phyloP scores from a whole-genome alignment of 2,329 filamentous ascomycete species.

The Penicillium sp. region DNA sequence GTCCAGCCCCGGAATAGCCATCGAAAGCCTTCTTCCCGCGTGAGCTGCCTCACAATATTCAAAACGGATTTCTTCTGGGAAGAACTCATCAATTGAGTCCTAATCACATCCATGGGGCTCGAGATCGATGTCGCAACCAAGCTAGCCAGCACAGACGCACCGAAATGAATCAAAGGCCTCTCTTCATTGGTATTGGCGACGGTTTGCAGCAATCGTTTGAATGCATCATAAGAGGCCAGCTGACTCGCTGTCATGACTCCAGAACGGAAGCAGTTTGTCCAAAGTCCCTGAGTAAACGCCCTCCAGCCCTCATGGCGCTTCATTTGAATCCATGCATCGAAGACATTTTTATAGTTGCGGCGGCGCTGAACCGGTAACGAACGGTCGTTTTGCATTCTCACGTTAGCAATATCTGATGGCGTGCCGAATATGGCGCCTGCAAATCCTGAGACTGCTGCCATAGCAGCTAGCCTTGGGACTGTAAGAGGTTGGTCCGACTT shows the following conservation, averaged over 20 bases:
- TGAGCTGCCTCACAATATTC: conserved; percentile 65
- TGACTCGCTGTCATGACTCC: conserved; percentile 87
- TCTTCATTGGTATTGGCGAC: conserved; percentile 66
- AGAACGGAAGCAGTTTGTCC: conserved; percentile 77
- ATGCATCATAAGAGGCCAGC: conserved; percentile 79
- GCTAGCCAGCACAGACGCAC: conserved; percentile 73
- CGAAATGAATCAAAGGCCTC: conserved; percentile 74
- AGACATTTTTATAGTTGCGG: conserved; percentile 22
- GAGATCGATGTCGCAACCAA: conserved; percentile 83
- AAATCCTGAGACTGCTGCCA: conserved; percentile 21
- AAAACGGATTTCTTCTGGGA: conserved; percentile 54
- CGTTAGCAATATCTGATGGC: conserved; percentile 26
- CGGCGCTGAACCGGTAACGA: conserved; percentile 18
- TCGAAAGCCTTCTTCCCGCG: conserved; percentile 66
- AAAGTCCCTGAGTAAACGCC: conserved; percentile 43
- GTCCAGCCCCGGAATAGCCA: conserved; percentile 94
- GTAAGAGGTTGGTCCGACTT: conserved; percentile 7
- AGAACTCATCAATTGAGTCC: conserved; percentile 75
- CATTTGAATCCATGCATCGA: conserved; percentile 27
- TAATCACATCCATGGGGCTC: conserved; percentile 84
- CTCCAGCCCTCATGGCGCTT: conserved; percentile 21
- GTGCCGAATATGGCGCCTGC: conserved; percentile 24
- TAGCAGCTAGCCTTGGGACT: conserved; percentile 11
- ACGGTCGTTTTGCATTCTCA: conserved; percentile 28
- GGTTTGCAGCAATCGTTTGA: conserved; percentile 69